Percentiles rank a stretch among this genome's conserved stretches.
phyloP scores from a whole-genome alignment of 208 protist genomes.

The Blastocrithidia nonstop region DNA sequence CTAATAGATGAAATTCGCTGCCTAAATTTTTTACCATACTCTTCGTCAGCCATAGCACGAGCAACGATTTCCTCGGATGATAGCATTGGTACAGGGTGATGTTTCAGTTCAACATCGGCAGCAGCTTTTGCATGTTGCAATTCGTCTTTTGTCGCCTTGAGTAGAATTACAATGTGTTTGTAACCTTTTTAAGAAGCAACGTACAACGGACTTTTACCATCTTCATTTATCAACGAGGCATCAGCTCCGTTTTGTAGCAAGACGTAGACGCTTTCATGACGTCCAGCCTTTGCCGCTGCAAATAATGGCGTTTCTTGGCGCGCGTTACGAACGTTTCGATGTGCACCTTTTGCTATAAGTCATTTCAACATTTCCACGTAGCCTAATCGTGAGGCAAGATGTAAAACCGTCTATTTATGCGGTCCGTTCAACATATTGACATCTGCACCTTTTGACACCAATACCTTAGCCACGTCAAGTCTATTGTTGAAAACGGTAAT shows the following conservation, averaged over 20 bases:
- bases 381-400: slow-evolving; percentile 40
- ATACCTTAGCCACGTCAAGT: slow-evolving; percentile 32
- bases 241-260: slow-evolving; percentile 48
- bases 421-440: slow-evolving; percentile 37
- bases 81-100: slow-evolving; percentile 26
- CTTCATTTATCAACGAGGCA: slow-evolving; percentile 34
- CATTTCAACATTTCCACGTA: slow-evolving; percentile 23
- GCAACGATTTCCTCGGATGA: slow-evolving; percentile 54
- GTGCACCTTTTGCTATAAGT: slow-evolving; percentile 23
- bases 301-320: slow-evolving; percentile 67
- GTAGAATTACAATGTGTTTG: slow-evolving; percentile 65
- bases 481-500: slow-evolving; percentile 65
- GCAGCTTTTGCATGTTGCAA: slow-evolving; percentile 48
- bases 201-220: slow-evolving; percentile 70
- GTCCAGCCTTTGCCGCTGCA: slow-evolving; percentile 39
- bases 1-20: background rate
- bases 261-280: slow-evolving; percentile 45
- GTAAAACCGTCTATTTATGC: slow-evolving; percentile 51
- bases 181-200: slow-evolving; percentile 73
- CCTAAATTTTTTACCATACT: slow-evolving; percentile 9
- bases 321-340: slow-evolving; percentile 55
- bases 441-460: slow-evolving; percentile 43
- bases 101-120: slow-evolving; percentile 40
- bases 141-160: slow-evolving; percentile 37
- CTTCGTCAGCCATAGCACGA: slow-evolving; percentile 21